phyloP scores from a whole-genome alignment of 176 grass and related monocot genomes.

The Dendrocalamus sinicus region DNA sequence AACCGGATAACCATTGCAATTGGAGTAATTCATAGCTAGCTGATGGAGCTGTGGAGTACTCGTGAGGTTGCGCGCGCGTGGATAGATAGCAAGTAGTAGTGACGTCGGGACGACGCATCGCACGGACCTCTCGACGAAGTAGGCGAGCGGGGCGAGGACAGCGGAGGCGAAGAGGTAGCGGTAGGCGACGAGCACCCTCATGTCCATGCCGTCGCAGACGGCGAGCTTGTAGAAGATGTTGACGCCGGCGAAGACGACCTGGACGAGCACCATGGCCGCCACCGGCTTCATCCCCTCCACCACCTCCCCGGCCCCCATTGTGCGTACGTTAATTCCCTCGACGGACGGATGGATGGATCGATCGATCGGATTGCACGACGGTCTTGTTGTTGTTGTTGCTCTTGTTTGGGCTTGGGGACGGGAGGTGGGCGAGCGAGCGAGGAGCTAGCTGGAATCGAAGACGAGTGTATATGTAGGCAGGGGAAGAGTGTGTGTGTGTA shows the following conservation, averaged over 20 bases:
- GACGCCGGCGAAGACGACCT: conserved; percentile 68
- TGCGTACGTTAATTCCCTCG: neutral
- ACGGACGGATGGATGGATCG: neutral
- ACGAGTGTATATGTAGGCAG: no score
- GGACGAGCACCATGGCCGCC: conserved; percentile 71
- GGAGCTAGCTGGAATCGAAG: neutral
- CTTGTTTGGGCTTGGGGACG: no score
- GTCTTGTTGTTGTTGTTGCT: no score
- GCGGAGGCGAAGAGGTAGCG: conserved; percentile 79
- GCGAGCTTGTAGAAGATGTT: conserved; percentile 97
- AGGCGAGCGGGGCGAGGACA: conserved; percentile 70
- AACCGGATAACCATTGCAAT: no score
- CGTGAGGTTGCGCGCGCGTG: neutral
- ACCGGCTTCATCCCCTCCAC: conserved; percentile 57
- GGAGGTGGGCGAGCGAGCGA: neutral
- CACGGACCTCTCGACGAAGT: conserved; percentile 73
- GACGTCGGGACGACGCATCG: neutral
- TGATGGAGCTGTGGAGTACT: no score
- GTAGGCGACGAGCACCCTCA: conserved; percentile 73
- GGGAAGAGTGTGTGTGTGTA: no score
- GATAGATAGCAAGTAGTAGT: no score
- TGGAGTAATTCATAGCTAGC: no score
- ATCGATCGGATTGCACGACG: neutral
- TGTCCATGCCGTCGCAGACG: conserved; percentile 87
- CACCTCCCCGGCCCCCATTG: conserved; percentile 17